Evolutionary conservation across 2,329 filamentous ascomycete genomes (phyloP).

Genomic region (Penicillium sp.): DNA sequence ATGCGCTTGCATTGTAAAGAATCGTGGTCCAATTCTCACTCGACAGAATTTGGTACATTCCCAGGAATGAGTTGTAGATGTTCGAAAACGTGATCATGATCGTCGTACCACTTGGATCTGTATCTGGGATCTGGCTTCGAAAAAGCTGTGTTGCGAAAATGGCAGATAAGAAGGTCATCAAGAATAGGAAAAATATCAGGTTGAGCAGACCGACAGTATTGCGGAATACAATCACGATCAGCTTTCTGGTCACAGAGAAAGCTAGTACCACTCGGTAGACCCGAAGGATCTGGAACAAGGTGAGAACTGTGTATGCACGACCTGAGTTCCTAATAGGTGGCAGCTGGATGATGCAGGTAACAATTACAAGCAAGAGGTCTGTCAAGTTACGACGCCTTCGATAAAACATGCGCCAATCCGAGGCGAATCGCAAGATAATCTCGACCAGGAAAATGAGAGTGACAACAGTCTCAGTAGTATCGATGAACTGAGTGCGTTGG

Average conservation of each 20-base stretch:
- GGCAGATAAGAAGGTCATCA: constrained; percentile 89
- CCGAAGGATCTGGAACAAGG: constrained; percentile 87
- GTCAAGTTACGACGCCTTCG: constrained; percentile 71
- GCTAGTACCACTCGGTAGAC: constrained; percentile 90
- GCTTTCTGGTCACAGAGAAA: constrained; percentile 78
- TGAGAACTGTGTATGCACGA: constrained; percentile 79
- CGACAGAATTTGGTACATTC: constrained; percentile 96
- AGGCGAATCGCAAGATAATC: constrained; percentile 73
- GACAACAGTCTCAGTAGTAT: constrained; percentile 69
- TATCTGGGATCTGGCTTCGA: constrained; percentile 73
- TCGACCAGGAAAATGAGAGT: constrained; percentile 78
- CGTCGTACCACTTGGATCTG: constrained; percentile 61
- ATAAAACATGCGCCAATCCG: constrained; percentile 80
- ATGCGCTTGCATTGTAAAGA: constrained; percentile 76
- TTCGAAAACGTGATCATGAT: constrained; percentile 77
- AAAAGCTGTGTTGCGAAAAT: constrained; percentile 94
- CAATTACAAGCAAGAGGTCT: constrained; percentile 75
- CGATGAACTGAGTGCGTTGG: constrained; percentile 63
- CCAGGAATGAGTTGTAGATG: constrained; percentile 93
- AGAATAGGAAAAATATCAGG: constrained; percentile 91
- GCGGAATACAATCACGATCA: constrained; percentile 83
- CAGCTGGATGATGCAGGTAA: constrained; percentile 81
- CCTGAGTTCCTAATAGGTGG: constrained; percentile 73
- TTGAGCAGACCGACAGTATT: constrained; percentile 92
- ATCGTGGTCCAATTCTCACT: constrained; percentile 95